Conservation (phyloP, 805 yeast species). For the Nakazawaea populi region DNA sequence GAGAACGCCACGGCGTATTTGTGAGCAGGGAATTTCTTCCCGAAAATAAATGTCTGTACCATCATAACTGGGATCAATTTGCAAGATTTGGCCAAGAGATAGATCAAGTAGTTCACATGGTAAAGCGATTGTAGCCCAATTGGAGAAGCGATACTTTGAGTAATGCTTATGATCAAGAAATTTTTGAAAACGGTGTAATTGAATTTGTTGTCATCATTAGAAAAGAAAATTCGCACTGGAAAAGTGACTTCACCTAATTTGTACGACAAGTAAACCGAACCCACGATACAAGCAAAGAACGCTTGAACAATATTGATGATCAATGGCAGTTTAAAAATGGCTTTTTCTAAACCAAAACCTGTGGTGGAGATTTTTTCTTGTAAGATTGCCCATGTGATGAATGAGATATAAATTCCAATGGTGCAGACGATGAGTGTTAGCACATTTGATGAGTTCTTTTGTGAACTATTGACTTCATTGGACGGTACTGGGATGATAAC, state of each 20-base stretch:
- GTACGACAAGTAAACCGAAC: conserved; percentile 48
- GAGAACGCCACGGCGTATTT: conserved; percentile 72
- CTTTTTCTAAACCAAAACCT: conserved; percentile 54
- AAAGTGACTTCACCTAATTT: conserved; percentile 23
- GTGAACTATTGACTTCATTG: too few relatives aligned
- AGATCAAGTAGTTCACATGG: conserved; percentile 83
- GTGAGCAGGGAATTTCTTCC: conserved; percentile 63
- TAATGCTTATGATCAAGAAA: conserved; percentile 51
- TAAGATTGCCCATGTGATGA: conserved; percentile 85
- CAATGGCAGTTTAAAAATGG: conserved; percentile 67
- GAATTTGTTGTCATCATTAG: conserved; percentile 15
- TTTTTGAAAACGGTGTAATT: conserved; percentile 24
- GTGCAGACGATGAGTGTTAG: conserved; percentile 26
- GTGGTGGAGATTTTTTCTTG: conserved; percentile 84
- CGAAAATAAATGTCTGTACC: conserved; percentile 67
- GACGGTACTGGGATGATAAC: too few relatives aligned
- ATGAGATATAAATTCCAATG: conserved; percentile 77
- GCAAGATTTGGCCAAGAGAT: conserved; percentile 85
- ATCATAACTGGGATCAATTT: conserved; percentile 92
- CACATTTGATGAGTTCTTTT: not conserved
- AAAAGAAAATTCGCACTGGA: conserved; percentile 26
- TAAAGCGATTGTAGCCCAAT: conserved; percentile 71
- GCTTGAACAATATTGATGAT: conserved; percentile 76
- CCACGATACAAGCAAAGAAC: conserved; percentile 62
- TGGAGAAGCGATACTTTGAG: conserved; percentile 81